phyloP scores from a whole-genome alignment of 192 early-diverging fungal genomes.

The Coemansia asiatica region DNA sequence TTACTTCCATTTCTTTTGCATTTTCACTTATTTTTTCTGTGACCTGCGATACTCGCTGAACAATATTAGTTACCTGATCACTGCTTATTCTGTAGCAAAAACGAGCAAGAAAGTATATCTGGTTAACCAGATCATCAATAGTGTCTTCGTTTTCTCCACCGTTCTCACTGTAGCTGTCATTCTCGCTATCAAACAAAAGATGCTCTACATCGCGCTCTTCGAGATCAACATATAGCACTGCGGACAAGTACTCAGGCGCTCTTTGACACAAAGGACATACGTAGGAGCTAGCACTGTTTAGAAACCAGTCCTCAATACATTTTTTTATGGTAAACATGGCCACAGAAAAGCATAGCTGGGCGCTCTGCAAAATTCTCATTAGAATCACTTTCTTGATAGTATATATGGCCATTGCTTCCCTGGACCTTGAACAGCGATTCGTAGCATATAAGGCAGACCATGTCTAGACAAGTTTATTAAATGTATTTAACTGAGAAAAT shows the following conservation, averaged over 20 bases:
- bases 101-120: neutral
- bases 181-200: neutral
- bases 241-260: neutral
- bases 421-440: slow-evolving; percentile 20
- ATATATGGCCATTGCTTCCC: neutral
- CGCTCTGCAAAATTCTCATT: neutral
- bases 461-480: neutral
- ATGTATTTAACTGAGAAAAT: neutral
- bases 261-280: slow-evolving; percentile 17
- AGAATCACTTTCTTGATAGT: neutral
- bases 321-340: slow-evolving; percentile 23
- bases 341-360: slow-evolving; percentile 20
- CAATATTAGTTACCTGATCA: neutral
- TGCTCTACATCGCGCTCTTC: slow-evolving; percentile 1
- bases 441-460: slow-evolving; percentile 17
- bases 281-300: neutral
- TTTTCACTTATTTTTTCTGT: neutral
- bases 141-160: neutral
- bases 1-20: neutral
- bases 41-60: neutral
- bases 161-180: neutral
- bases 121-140: neutral
- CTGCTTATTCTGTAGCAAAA: neutral
- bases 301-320: slow-evolving; percentile 19
- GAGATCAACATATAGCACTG: slow-evolving; percentile 5